Conservation (phyloP, 108 stramenopile species). For the Pseudonitzschia multistriata region DNA sequence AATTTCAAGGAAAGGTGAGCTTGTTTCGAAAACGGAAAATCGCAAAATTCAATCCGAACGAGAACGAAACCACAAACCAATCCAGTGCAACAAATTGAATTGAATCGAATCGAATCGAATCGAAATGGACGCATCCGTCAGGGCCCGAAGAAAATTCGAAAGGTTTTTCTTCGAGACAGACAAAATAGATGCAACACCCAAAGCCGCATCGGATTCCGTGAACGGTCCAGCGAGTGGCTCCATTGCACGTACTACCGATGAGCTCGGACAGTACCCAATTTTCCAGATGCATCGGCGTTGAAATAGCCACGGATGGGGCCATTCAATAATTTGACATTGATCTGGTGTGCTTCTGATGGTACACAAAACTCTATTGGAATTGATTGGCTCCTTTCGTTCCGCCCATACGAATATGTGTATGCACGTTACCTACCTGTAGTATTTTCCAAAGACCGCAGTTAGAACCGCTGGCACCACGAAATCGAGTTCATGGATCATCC, state of each 20-base stretch:
- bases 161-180: constrained; percentile 28
- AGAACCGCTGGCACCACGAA: constrained; percentile 76
- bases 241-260: constrained; percentile 39
- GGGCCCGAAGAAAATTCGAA: constrained; percentile 25
- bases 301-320: constrained; percentile 15
- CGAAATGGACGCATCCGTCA: constrained; percentile 31
- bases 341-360: constrained; percentile 27
- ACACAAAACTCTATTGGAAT: no score
- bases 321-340: constrained; percentile 47
- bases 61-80: constrained; percentile 5
- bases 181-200: constrained; percentile 26
- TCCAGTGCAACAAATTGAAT: background rate
- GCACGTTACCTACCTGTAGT: constrained; percentile 37
- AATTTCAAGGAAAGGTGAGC: no score
- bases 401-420: background rate
- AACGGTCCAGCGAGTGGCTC: constrained; percentile 37
- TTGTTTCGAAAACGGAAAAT: no score
- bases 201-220: constrained; percentile 33
- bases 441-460: constrained; percentile 73
- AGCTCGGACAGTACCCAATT: constrained; percentile 19
- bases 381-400: background rate
- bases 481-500: constrained; percentile 61
- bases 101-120: background rate
- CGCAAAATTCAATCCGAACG: no score
- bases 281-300: constrained; percentile 52